Evolutionary conservation across 768 basidiomycete genomes (phyloP).

Genomic region (Lepiota brunneoincarnata): DNA sequence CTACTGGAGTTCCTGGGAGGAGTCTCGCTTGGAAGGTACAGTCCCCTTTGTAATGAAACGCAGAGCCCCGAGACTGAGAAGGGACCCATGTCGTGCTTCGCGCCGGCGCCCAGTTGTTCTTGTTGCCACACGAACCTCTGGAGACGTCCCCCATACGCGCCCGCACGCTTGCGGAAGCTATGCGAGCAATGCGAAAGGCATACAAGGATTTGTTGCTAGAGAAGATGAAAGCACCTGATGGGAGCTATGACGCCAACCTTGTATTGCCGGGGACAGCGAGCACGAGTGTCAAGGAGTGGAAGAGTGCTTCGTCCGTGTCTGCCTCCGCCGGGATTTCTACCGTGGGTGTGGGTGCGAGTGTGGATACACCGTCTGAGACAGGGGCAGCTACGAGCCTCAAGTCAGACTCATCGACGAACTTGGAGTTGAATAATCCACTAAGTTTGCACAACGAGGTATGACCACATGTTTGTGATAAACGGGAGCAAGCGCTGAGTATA

Average conservation of each 20-base stretch:
- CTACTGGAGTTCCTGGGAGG: constrained; percentile 59
- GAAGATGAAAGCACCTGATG: constrained; percentile 83
- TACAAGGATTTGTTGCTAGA: constrained; percentile 61
- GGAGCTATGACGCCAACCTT: constrained; percentile 68
- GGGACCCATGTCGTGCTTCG: constrained; percentile 5
- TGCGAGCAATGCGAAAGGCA: constrained; percentile 49
- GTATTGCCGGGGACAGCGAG: constrained; percentile 42
- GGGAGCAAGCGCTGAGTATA: background rate
- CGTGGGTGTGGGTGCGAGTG: background rate
- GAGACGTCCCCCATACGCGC: constrained; percentile 40
- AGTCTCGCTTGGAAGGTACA: constrained; percentile 84
- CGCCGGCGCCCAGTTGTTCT: constrained; percentile 52
- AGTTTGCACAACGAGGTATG: constrained; percentile 76
- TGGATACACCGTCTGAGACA: background rate
- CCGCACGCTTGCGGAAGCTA: constrained; percentile 33
- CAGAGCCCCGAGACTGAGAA: background rate
- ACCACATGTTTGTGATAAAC: background rate
- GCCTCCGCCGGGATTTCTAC: constrained; percentile 8
- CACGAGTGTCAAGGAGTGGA: background rate
- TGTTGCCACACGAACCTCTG: constrained; percentile 65
- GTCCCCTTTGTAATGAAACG: constrained; percentile 14
- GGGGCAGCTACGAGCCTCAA: constrained; percentile 30
- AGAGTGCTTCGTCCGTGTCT: no score
- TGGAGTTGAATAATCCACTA: constrained; percentile 78
- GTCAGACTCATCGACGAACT: constrained; percentile 34